Evolutionary conservation across 2,329 filamentous ascomycete genomes (phyloP).

Genomic region (Escovopsis sp.): DNA sequence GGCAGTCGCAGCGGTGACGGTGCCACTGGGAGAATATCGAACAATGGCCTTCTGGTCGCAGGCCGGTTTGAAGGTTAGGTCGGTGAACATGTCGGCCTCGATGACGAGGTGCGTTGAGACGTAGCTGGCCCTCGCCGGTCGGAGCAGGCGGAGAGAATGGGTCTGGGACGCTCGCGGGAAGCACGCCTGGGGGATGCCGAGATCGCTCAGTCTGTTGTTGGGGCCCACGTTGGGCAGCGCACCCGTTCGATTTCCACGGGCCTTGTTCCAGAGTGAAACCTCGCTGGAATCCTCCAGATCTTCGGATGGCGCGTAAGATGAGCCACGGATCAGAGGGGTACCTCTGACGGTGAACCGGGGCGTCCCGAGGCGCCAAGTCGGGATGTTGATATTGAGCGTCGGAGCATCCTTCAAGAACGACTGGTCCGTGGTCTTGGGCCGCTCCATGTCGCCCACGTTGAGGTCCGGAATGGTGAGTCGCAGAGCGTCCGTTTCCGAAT

Average conservation of each 20-base stretch:
- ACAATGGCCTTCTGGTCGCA: slow-evolving; percentile 70
- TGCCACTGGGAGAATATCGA: slow-evolving; percentile 57
- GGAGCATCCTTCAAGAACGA: slow-evolving; percentile 29
- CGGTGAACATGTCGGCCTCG: slow-evolving; percentile 67
- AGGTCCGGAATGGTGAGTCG: slow-evolving; percentile 69
- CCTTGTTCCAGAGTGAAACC: slow-evolving; percentile 30
- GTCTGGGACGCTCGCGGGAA: slow-evolving; percentile 11
- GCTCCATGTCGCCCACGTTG: slow-evolving; percentile 30
- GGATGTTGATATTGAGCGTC: slow-evolving; percentile 60
- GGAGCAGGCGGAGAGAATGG: slow-evolving; percentile 24
- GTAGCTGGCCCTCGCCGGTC: slow-evolving; percentile 29
- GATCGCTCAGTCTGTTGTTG: slow-evolving; percentile 22
- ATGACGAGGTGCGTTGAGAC: slow-evolving; percentile 36
- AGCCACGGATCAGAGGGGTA: slow-evolving; percentile 63
- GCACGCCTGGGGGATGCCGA: slow-evolving; percentile 22
- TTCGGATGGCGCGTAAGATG: slow-evolving; percentile 64
- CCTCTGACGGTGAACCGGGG: slow-evolving; percentile 66
- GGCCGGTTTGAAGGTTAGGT: slow-evolving; percentile 60
- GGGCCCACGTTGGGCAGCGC: slow-evolving; percentile 14
- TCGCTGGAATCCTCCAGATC: slow-evolving; percentile 47
- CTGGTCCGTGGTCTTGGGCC: slow-evolving; percentile 49
- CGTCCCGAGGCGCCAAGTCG: slow-evolving; percentile 69
- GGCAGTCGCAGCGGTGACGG: slow-evolving; percentile 80
- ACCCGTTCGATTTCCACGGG: slow-evolving; percentile 15
- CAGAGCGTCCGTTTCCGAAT: slow-evolving; percentile 51